Base-by-base conservation (phyloP, 768 basidiomycete genomes). In the Rhizopogon sp. region DNA sequence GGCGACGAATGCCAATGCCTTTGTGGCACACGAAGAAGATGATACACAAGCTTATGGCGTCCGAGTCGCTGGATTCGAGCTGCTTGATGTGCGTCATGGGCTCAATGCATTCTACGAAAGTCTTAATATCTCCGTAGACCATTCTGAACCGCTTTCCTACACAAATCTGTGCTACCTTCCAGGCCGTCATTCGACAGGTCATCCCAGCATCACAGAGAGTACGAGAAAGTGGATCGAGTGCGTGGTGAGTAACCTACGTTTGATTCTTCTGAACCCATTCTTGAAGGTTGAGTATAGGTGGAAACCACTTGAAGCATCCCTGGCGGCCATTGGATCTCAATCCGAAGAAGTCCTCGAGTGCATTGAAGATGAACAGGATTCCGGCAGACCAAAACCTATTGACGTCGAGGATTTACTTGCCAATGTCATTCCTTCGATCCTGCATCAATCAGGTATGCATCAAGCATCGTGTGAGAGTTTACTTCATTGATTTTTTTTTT, bases 1-100 rank as follows among this genome's bases (percentile, higher is more conserved):
- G 96, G 81, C 84, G 2, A 82, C 78, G 52, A 89, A 97, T 62
- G 85, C 91, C 3, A 98, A 98, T 61, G 83, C 88, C 3, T 98
- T 98, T 64, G 85, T 98, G 31, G 87, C 88, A 25, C 93, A 98
- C 65, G 95, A 98, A 64, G 93, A 97, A 52, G 96, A 98, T 57
- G 93, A 96, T 58, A 85, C 85, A 1, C 83, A 89, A 52, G 66
- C 78, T 2, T 95, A 93, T 65, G 90, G 89, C 53, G 79, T 93
- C 35, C 80, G 97, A 37, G 81, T 91, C 2, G 88, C 91, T 4
- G 87, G 87, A 3, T 87, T 93, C 61, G 96, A 98, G 64, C 71
- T 98, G 37, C 71, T 96, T 50, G 78, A 79, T 33, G 95, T 97
- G 67, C 33, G 68, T 65, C 7, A 22, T 33, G 6, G 5, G 35